phyloP scores from a whole-genome alignment of 352 stramenopile genomes.

The Phytophthora ramorum region DNA sequence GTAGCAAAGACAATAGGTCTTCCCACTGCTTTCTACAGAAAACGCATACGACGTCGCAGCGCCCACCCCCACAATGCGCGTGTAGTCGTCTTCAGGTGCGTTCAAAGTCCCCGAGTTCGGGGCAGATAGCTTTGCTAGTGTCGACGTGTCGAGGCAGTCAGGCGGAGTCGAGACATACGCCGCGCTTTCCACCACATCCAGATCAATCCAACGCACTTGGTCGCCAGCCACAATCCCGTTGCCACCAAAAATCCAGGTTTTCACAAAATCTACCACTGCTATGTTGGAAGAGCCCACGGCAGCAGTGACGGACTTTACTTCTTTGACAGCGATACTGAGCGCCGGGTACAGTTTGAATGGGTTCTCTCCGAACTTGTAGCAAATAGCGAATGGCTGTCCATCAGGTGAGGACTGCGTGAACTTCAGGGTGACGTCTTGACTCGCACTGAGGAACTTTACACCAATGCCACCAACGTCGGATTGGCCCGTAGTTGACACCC shows the following conservation, averaged over 20 bases:
- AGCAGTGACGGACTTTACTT: slow-evolving; percentile 42
- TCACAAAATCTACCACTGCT: slow-evolving; percentile 59
- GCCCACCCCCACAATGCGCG: slow-evolving; percentile 32
- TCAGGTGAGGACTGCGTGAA: slow-evolving; percentile 58
- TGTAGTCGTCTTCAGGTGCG: slow-evolving; percentile 54
- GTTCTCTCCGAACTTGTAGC: slow-evolving; percentile 78
- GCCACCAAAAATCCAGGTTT: slow-evolving; percentile 59
- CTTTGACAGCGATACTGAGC: slow-evolving; percentile 62
- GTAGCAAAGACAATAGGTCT: slow-evolving; percentile 70
- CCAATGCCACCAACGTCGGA: slow-evolving; percentile 63
- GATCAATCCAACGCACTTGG: slow-evolving; percentile 64
- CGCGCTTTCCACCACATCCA: slow-evolving; percentile 41
- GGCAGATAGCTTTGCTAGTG: slow-evolving; percentile 40
- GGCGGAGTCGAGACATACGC: slow-evolving; percentile 19
- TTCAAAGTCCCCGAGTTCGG: slow-evolving; percentile 19
- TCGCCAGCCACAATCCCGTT: slow-evolving; percentile 50
- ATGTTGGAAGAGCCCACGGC: slow-evolving; percentile 42
- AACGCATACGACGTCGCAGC: slow-evolving; percentile 42
- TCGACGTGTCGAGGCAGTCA: slow-evolving; percentile 50
- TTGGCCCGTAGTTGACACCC: slow-evolving; percentile 34
- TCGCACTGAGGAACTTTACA: slow-evolving; percentile 32
- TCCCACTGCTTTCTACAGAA: slow-evolving; percentile 45
- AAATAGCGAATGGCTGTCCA: slow-evolving; percentile 52
- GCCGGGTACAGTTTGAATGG: slow-evolving; percentile 68
- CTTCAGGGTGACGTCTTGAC: slow-evolving; percentile 32